A percentile compares a stretch with the other conserved stretches of the same genome.
Evolutionary conservation across 2,329 filamentous ascomycete species (phyloP).

Genomic region (Rhexocercosporidium sp.): DNA sequence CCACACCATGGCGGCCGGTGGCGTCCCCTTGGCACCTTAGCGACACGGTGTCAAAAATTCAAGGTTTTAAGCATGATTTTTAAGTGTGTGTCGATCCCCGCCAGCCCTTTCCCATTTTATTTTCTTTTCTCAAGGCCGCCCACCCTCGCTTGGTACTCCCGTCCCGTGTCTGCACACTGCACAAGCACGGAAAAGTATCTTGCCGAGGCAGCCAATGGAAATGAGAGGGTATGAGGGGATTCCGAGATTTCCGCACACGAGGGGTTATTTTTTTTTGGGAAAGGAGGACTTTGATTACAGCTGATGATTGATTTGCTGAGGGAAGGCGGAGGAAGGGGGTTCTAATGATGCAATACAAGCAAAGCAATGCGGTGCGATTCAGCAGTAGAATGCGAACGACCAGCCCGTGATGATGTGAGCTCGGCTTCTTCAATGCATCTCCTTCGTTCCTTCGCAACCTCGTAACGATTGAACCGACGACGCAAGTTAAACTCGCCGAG

Average conservation of each 20-base stretch:
- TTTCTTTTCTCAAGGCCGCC: not conserved
- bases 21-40: constrained; percentile 23
- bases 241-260: constrained; percentile 1
- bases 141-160: not conserved
- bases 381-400: not conserved
- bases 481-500: not conserved
- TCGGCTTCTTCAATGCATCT: not conserved
- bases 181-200: not conserved
- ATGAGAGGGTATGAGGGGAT: not conserved
- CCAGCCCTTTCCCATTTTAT: constrained; percentile 7
- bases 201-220: not conserved
- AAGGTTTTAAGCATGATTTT: constrained; percentile 34
- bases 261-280: too few species aligned
- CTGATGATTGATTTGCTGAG: too few species aligned
- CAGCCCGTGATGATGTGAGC: not conserved
- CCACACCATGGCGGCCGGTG: not conserved
- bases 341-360: too few species aligned
- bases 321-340: too few species aligned
- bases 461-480: too few species aligned
- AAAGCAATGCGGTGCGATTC: not conserved
- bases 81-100: constrained; percentile 25
- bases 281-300: too few species aligned
- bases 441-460: too few species aligned
- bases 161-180: not conserved
- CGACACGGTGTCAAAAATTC: constrained; percentile 24